Evolutionary conservation across 1,284 basidiomycete genomes (phyloP), one percentile per base, ranked within the genome.

Genomic region (Puccinia novopanici): DNA sequence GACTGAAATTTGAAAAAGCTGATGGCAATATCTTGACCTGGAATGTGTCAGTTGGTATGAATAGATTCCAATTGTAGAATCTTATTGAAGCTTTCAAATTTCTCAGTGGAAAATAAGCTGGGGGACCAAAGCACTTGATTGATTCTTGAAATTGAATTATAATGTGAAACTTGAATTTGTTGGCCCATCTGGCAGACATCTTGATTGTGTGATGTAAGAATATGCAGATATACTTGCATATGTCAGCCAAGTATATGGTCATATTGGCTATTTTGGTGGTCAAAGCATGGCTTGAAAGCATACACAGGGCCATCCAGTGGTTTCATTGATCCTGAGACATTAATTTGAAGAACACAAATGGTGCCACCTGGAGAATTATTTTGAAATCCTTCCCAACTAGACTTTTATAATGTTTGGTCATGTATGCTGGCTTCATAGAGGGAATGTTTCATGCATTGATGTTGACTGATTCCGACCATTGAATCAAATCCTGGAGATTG

Each of bases 131-230:
- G 0, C 24, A 13, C 12, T 15, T 9, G 8, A 85, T 75, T 30
- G 84, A 83, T 2, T 68, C 67, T 13, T 77, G 67, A 8, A 85
- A 75, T 34, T 85, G 84, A 0, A 82, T 59, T 3, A 85, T 4
- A 10, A 85, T 76, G 54, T 85, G 84, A 48, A 84, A 87, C 76
- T 88, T 88, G 0, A 86, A 85, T 78, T 88, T 87, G 78, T 87
- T 87, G 77, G 87, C 86, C 87, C 86, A 87, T 0, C 81, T 83
- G 4, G 74, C 73, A 0, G 84, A 85, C 84, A 84, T 86, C 0
- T 48, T 70, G 0, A 84, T 84, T 0, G 84, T 84, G 5, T 82
- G 82, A 0, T 84, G 24, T 0, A 87, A 82, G 71, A 87, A 86
- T 12, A 83, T 40, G 0, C 86, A 37, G 24, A 87, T 86, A 50